phyloP scores from a whole-genome alignment of 768 basidiomycete species.

The Mycena albidolilacea region DNA sequence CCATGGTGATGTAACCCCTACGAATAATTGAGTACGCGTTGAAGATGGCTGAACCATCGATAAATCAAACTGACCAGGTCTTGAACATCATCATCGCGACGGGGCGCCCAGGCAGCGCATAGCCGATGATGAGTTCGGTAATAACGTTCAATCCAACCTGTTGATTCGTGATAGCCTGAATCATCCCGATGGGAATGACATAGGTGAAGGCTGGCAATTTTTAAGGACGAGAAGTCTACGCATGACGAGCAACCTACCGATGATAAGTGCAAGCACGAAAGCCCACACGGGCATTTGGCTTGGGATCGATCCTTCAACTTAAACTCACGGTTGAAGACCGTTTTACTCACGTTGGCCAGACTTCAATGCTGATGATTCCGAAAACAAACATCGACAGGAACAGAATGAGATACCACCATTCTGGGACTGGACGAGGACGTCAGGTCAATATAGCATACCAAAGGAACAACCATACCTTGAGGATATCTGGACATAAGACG shows the following conservation, averaged over 20 bases:
- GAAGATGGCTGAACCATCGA: not conserved
- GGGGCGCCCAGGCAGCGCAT: conserved; percentile 82
- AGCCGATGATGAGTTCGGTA: conserved; percentile 86
- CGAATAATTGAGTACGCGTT: not conserved
- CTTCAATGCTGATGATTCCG: conserved; percentile 66
- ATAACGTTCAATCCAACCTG: conserved; percentile 69
- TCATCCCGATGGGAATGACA: conserved; percentile 78
- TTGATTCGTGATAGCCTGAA: conserved; percentile 82
- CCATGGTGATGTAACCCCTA: conserved; percentile 77
- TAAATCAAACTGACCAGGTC: conserved; percentile 61
- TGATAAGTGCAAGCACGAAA: conserved; percentile 80
- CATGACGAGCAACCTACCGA: conserved; percentile 55
- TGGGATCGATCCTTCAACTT: conserved; percentile 45
- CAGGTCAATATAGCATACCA: not conserved
- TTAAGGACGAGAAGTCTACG: not conserved
- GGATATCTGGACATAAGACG: conserved; percentile 84
- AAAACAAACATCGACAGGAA: conserved; percentile 67
- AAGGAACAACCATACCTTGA: conserved; percentile 52
- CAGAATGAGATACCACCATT: conserved; percentile 87
- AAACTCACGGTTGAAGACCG: conserved; percentile 66
- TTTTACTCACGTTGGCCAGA: conserved; percentile 55
- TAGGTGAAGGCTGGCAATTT: conserved; percentile 67
- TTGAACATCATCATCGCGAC: conserved; percentile 92
- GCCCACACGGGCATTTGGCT: conserved; percentile 67
- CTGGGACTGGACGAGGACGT: conserved; percentile 63